Base-by-base conservation (phyloP, 1,139 yeast genomes). In the Candida mesenterica region DNA sequence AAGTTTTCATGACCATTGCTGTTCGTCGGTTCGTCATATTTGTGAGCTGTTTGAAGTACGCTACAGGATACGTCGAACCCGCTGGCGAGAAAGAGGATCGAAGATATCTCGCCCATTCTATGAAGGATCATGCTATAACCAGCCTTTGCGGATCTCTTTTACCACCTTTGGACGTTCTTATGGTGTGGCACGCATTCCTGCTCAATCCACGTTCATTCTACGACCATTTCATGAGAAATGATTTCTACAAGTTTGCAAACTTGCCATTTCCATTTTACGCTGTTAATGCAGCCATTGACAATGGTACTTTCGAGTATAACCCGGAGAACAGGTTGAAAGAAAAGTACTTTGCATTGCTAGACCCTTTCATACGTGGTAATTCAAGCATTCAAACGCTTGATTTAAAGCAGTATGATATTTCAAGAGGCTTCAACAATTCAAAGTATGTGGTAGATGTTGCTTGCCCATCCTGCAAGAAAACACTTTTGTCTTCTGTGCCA, bases 181-280 rank as follows among this genome's bases (percentile, higher is more conserved):
- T 65, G 59, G 62, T 65, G 1, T 65, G 71, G 71, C 69, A 65
- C 43, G 40, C 62, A 5, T 54, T 52, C 28, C 36, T 53, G 42
- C 40, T 58, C 26, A 54, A 53, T 31, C 62, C 63, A 3, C 42
- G 43, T 19, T 38, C 56, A 2, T 56, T 45, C 36, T 52, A 57
- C 36, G 65, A 61, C 30, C 53, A 52, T 28, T 50, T 55, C 17
- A 37, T 46, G 18, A 51, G 64, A 28, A 49, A 51, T 36, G 46
- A 52, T 10, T 44, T 55, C 30, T 25, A 38, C 14, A 33, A 41
- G 32, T 47, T 62, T 38, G 49, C 53, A 34, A 34, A 38, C 10
- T 43, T 41, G 30, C 57, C 59, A 1, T 47, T 59, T 34, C 67
- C 66, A n/a, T 49, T 61, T 40, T 32, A 41, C 4, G 35, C 36